Base-by-base conservation (phyloP, 2,329 filamentous ascomycete species). In the Leptoxyphium fumago region DNA sequence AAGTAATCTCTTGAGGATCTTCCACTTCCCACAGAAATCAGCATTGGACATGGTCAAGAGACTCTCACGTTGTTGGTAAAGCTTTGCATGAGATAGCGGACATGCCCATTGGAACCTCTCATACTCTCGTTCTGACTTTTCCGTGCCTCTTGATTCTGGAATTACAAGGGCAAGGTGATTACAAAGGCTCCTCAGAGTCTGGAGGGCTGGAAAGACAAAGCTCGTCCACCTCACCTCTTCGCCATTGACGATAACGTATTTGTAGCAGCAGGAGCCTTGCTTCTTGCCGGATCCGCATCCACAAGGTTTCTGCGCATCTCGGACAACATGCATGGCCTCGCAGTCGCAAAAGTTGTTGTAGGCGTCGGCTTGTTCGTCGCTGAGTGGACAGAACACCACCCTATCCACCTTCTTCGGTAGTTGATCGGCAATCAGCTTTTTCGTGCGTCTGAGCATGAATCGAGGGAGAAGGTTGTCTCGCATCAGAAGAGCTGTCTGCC, bases 21-120 rank as follows among this genome's bases (percentile, higher is more conserved):
- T 87, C 91, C 91, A 98, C 63, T 98, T 98, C 2, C 91, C 91
- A 57, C 91, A 98, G 51, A 88, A 95, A 45, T 93, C 83, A 0
- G 85, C 82, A 53, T 94, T 87, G 1, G 87, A 81, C 42, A 87
- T 80, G 53, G 82, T 83, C 42, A 84, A 64, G 46, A 96, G 81
- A 8, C 78, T 84, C 53, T 94, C 85, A 38, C 85, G 75, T 15
- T 81, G 76, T 10, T 70, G 68, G 57, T 87, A 91, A 0, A 94
- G 69, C 15, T 78, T 67, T 54, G 78, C 69, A 84, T 86, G 95
- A 2, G 71, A 68, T 30, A 82, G 70, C 0, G 91, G 89, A 13
- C 88, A 68, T 43, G 84, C 86, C 1, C 77, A 73, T 56, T 84
- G 72, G 2, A 98, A 73, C 50, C 77, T 79, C 36, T 78, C 73